Conservation (phyloP, 768 basidiomycete species). For the Mycena crocata region DNA sequence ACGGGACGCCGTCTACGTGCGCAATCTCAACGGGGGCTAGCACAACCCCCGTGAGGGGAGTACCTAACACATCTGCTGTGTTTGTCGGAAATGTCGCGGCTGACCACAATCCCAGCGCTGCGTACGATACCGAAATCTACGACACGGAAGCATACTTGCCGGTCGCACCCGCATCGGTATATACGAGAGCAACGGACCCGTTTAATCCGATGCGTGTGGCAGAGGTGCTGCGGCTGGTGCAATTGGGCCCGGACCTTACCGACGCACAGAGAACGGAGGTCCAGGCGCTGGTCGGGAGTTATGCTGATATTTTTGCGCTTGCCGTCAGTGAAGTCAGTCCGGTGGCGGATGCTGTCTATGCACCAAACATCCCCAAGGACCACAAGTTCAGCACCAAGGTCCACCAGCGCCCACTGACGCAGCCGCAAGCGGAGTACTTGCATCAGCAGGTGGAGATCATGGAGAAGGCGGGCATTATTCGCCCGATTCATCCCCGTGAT, state of each 20-base stretch:
- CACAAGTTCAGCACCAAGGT: slow-evolving; percentile 45
- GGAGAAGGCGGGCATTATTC: slow-evolving; percentile 47
- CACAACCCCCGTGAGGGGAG: slow-evolving; percentile 22
- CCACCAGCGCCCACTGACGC: slow-evolving; percentile 44
- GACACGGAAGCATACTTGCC: slow-evolving; percentile 7
- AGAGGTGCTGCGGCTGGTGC: slow-evolving; percentile 35
- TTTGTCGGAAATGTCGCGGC: background rate
- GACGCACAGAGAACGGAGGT: slow-evolving; percentile 38
- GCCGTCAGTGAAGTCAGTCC: slow-evolving; percentile 50
- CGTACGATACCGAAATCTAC: background rate
- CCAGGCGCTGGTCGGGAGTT: slow-evolving; percentile 37
- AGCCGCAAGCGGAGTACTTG: slow-evolving; percentile 45
- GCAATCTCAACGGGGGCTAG: slow-evolving; percentile 10
- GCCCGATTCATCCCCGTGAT: slow-evolving; percentile 38
- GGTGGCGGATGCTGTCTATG: slow-evolving; percentile 46
- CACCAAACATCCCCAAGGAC: slow-evolving; percentile 44
- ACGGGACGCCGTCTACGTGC: background rate
- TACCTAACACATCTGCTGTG: background rate
- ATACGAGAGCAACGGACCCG: slow-evolving; percentile 38
- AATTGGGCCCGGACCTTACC: slow-evolving; percentile 45
- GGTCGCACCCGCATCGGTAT: slow-evolving; percentile 13
- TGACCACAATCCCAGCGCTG: background rate
- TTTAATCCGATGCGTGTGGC: slow-evolving; percentile 38
- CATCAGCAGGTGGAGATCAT: slow-evolving; percentile 48
- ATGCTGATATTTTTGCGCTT: slow-evolving; percentile 54